A percentile compares a stretch with the other conserved stretches of the same genome.
Conservation (phyloP, 1,284 basidiomycete species). For the Phylloboletellus chloephorus region DNA sequence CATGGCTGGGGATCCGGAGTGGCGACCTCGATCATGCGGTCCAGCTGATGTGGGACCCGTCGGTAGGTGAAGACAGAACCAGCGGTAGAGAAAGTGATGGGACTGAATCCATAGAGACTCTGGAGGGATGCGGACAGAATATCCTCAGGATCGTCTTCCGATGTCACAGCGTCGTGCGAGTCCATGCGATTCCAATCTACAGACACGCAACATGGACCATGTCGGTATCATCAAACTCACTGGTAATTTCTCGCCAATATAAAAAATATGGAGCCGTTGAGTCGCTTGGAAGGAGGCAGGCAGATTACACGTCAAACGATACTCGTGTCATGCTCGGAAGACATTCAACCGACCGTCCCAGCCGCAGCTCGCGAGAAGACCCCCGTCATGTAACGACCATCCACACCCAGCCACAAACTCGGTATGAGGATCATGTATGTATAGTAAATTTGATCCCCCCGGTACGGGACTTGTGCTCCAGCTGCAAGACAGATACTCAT, state of each 20-base stretch:
- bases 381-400: slow-evolving; percentile 87
- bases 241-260: no score
- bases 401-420: slow-evolving; percentile 92
- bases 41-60: not conserved
- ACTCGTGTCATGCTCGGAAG: slow-evolving; percentile 47
- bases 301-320: not conserved
- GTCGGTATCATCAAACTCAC: no score
- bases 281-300: no score
- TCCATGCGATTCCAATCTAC: no score
- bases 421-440: slow-evolving; percentile 82
- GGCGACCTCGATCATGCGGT: slow-evolving; percentile 35
- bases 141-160: slow-evolving; percentile 49
- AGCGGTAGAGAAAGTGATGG: slow-evolving; percentile 52
- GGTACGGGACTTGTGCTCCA: slow-evolving; percentile 57
- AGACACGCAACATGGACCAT: no score
- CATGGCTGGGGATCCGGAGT: slow-evolving; percentile 60
- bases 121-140: slow-evolving; percentile 57
- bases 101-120: slow-evolving; percentile 54
- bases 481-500: slow-evolving; percentile 32
- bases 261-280: no score
- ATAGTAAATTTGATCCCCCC: slow-evolving; percentile 52
- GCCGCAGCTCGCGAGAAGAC: slow-evolving; percentile 78
- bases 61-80: slow-evolving; percentile 45
- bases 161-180: not conserved
- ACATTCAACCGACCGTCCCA: slow-evolving; percentile 87